Base-by-base conservation (phyloP, 2,329 filamentous ascomycete genomes). In the Stachybotrys echinatus region DNA sequence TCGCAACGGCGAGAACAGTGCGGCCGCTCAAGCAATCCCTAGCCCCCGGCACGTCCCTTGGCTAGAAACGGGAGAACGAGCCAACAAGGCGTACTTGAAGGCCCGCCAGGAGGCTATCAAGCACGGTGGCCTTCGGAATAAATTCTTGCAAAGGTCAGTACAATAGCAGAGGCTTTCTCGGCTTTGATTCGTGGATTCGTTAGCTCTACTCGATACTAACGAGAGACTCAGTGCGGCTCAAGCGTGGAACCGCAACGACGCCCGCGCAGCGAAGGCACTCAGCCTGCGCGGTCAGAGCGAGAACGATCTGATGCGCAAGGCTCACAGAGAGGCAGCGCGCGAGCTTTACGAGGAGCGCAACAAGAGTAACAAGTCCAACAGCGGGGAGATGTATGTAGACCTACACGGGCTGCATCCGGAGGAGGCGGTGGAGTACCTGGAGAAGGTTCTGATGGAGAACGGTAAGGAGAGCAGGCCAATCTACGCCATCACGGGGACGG, bases 161-260 rank as follows among this genome's bases (percentile, higher is more conserved):
- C n/a, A n/a, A n/a, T n/a, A 19, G 17, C 17, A n/a, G n/a, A n/a
- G n/a, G n/a, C n/a, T n/a, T n/a, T n/a, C n/a, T n/a, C n/a, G n/a
- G n/a, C n/a, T n/a, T n/a, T n/a, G n/a, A n/a, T n/a, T n/a, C n/a
- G n/a, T n/a, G n/a, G n/a, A n/a, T n/a, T n/a, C n/a, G n/a, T n/a
- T n/a, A n/a, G 40, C 12, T 37, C n/a, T 6, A 43, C n/a, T 19
- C 22, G 20, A 20, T 22, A 31, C 52, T 55, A 42, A 55, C 48
- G 12, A 48, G 17, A 3, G 37, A 23, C 14, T 40, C 55, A 95
- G 92, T 68, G 94, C 94, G 57, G 92, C 92, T 8, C 92, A 97
- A 77, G 94, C 94, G 20, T 99, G 94, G 92, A 96, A 97, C 66
- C 88, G 94, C 51, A 97, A 96, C 62, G 94, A 99, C 67, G 92